Evolutionary conservation across 1,284 basidiomycete species (phyloP), one percentile per base, ranked within the genome.

Genomic region (Moniliophthora roreri): DNA sequence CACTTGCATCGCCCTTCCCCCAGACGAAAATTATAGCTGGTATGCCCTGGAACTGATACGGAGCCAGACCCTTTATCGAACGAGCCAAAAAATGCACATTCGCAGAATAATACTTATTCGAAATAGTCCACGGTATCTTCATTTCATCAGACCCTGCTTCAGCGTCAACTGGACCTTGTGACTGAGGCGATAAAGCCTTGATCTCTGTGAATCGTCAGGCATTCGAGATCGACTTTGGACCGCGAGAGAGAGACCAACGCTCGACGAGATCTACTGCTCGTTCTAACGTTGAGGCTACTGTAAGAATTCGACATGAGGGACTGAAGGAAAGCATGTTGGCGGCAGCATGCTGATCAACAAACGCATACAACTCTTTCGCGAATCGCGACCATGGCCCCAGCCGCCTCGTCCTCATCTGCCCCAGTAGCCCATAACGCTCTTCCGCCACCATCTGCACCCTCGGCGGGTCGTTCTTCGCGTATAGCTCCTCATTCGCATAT

Each of bases 401-500:
- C 69, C 21, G 54, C 70, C 38, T 70, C 74, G 15, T 53, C 58
- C 40, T 69, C 72, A 1, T 75, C 82, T 13, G 70, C 79, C 15
- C 84, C 87, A 23, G 80, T 84, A 4, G 81, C 87, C 1, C 86
- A 88, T 67, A 89, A 86, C 57, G 85, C 88, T 4, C 74, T 87
- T 3, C 81, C 85, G 0, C 86, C 87, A 0, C 86, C 86, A 0
- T 76, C 85, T 8, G 73, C 79, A 2, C 68, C 80, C 0, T 78
- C 84, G 15, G 77, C 82, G 0, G 76, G 78, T n/a, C 79, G 88
- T n/a, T 83, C 88, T 0, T 89, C 89, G n/a, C 82, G 93, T 38
- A 92, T 96, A 50, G 92, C 93, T 1, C 87, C 91, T 2, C 94
- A 96, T 67, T 95, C 93, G 0, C 94, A 96, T 68, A 96, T 96